Conservation (phyloP, 1,139 yeast species). For the Sugiyamaella grinbergsii region DNA sequence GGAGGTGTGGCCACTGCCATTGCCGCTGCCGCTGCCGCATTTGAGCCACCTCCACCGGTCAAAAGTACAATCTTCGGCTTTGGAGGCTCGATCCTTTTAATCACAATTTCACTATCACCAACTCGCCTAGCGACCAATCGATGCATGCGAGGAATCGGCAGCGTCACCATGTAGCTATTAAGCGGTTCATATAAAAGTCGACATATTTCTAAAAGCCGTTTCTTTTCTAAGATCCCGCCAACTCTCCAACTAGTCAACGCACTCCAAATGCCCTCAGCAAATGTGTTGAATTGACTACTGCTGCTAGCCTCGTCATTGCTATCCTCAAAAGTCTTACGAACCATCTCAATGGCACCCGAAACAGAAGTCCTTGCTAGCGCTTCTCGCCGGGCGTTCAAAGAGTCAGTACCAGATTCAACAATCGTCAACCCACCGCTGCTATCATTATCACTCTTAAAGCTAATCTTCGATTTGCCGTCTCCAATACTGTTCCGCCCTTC, state of each 20-base stretch:
- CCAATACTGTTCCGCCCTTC: conserved; percentile 26
- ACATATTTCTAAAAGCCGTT: conserved; percentile 65
- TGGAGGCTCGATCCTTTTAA: conserved; percentile 14
- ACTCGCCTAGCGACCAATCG: conserved; percentile 58
- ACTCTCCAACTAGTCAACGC: conserved; percentile 29
- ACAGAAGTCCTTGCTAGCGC: conserved; percentile 51
- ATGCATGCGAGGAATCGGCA: conserved; percentile 69
- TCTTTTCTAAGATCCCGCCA: conserved; percentile 61
- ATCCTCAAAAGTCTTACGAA: conserved; percentile 66
- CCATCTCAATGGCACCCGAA: conserved; percentile 63
- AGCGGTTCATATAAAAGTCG: conserved; percentile 66
- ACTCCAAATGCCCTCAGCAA: conserved; percentile 45
- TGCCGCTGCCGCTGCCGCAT: background rate
- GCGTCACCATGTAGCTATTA: conserved; percentile 59
- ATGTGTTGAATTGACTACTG: conserved; percentile 60
- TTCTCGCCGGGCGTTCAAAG: conserved; percentile 44
- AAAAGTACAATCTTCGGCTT: conserved; percentile 20
- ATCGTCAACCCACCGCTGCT: conserved; percentile 32
- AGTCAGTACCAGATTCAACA: conserved; percentile 21
- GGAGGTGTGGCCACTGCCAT: background rate
- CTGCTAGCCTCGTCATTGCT: conserved; percentile 47
- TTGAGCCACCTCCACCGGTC: conserved; percentile 9
- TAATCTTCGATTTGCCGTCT: background rate
- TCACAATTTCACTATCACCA: conserved; percentile 7
- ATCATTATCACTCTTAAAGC: conserved; percentile 41